Evolutionary conservation across 495 filamentous ascomycete species (phyloP).

Genomic region (Penicillium dipodomyicola): DNA sequence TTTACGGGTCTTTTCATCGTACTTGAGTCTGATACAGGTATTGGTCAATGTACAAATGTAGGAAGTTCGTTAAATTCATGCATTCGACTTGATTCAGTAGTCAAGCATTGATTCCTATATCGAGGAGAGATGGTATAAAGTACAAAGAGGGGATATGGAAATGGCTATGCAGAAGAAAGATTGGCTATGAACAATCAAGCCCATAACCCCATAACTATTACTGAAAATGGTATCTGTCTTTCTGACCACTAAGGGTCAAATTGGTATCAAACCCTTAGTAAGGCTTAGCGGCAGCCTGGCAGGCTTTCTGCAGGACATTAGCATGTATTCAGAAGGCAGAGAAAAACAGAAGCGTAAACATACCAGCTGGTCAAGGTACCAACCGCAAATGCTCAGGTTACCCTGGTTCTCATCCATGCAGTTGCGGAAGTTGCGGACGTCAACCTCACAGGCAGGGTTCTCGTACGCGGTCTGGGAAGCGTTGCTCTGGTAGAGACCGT

Average conservation of each 20-base stretch:
- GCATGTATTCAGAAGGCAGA: constrained; percentile 12
- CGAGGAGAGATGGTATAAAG: constrained; percentile 33
- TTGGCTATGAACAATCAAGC: background rate
- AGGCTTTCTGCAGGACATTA: constrained; percentile 67
- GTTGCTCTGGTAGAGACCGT: constrained; percentile 52
- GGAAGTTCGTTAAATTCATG: constrained; percentile 2
- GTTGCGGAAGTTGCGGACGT: constrained; percentile 82
- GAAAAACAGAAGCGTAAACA: constrained; percentile 17
- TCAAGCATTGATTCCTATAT: constrained; percentile 16
- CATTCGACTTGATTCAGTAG: constrained; percentile 8
- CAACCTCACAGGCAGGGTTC: constrained; percentile 65
- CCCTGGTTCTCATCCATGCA: constrained; percentile 95
- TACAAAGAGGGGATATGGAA: constrained; percentile 27
- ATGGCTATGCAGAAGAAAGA: constrained; percentile 22
- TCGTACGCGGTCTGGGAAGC: constrained; percentile 48
- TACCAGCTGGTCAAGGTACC: constrained; percentile 95
- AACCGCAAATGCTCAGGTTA: constrained; percentile 91
- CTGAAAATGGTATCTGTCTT: constrained; percentile 10
- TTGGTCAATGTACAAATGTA: background rate
- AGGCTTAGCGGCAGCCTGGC: constrained; percentile 82
- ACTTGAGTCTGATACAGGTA: background rate
- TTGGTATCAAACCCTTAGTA: constrained; percentile 56
- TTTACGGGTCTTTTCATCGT: background rate
- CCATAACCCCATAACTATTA: constrained; percentile 12
- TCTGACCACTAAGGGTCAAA: constrained; percentile 1